Base-by-base conservation (phyloP, 192 early-diverging fungal species). In the Fimicolochytrium jonesii region DNA sequence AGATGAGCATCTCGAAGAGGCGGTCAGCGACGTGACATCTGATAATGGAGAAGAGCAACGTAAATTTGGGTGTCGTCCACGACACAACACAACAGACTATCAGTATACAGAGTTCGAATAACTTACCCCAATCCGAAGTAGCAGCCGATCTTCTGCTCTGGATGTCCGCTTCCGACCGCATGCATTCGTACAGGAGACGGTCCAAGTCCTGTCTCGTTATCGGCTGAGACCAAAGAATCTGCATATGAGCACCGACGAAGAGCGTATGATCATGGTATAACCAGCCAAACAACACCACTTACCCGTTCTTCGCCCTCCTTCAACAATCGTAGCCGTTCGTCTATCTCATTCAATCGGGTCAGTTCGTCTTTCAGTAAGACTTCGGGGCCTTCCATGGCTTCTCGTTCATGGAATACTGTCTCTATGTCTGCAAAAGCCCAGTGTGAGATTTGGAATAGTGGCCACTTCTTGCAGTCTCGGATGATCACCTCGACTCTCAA, bases 391-490 rank as follows among this genome's bases (percentile, higher is more conserved):
- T 10, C 53, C 23, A 53, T n/a, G 4, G 18, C 39, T n/a, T 33
- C 41, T 37, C 22, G 23, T 13, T 54, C 41, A 28, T 56, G 53
- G 17, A 69, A 13, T 4, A 69, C 59, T 6, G 67, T 41, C 30
- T 61, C 60, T 13, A 53, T 35, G 42, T 65, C 69, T 69, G 25
- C 36, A 13, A 62, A 17, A 30, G 2, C 18, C 13, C 29, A n/a
- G 31, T 6, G 25, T 37, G 0, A 31, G 13, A 7, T 18, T 59
- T 29, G 1, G 37, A 61, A 29, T 20, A 57, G 10, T n/a, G 2
- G 2, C 18, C 23, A n/a, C 10, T 26, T 15, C 18, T 11, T 22
- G 15, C n/a, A 18, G 9, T 13, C 17, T 10, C 50, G 0, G 10
- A 2, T 59, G 59, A 44, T 30, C n/a, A n/a, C n/a, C n/a, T n/a